Evolutionary conservation across 345 rosid genomes (phyloP), one percentile per base, ranked within the genome.

Genomic region (Syzygium oleosum): DNA sequence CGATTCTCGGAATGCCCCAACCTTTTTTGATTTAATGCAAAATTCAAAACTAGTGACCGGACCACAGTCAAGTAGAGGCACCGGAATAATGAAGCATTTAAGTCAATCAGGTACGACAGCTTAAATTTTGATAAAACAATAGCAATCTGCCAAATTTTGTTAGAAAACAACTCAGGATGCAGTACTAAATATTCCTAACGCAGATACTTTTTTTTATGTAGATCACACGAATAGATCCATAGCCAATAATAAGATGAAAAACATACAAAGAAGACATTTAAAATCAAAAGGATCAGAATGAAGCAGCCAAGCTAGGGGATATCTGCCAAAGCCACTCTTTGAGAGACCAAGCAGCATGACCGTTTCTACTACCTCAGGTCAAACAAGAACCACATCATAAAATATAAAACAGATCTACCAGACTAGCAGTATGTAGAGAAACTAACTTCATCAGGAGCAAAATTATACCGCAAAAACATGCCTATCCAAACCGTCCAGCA

Each of bases 1-100:
- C 91, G 91, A 95, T 95, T 95, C 96, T 94, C 93, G 91, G 94
- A 94, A 94, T 91, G 95, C 97, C 46, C 95, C 95, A 7, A 9
- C 2, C 25, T 19, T 68, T 63, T 68, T 9, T 9, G 6, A 34
- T 0, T 73, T 19, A 8, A 34, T 34, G 25, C 80, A 68, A 19
- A 68, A 68, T 68, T 52, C 0, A 46, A 41, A 34, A 68, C 6
- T 43, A 5, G 46, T 43, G 46, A 43, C 46, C 46, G 12, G 25
- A 34, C 19, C 80, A 0, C 46, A 9, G 80, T 34, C 46, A 0
- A 34, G 80, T 0, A 2, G 80, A 34, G 80, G 14, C 25, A 34
- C 80, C 9, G 1, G 80, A 17, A 68, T 56, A 56, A 56, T 9
- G 61, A 23, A 22, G 61, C n/a, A 56, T 12, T 56, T 56, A 12